Evolutionary conservation across 1,284 basidiomycete genomes (phyloP), one percentile per base, ranked within the genome.

Genomic region (Tranzscheliella williamsii): DNA sequence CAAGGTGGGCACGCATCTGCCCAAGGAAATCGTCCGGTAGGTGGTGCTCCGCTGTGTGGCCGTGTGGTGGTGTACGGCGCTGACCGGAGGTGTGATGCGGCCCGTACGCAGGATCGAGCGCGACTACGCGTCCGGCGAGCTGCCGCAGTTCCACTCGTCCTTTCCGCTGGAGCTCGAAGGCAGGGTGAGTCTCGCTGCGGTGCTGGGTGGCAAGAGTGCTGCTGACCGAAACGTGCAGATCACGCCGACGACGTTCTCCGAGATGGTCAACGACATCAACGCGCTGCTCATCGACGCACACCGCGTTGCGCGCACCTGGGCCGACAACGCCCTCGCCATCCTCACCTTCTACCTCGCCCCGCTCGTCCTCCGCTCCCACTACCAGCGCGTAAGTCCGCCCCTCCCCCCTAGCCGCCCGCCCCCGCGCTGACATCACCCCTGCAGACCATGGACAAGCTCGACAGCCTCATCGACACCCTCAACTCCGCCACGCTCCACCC

Each of bases 141-240:
- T 91, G 18, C 81, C 84, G 11, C 90, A 91, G 74, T 79, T 91
- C 75, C 82, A 87, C 24, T 83, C 88, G 0, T 83, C 86, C 58
- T 91, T 87, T 76, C 89, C 88, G 2, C 78, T 91, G 18, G 89
- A 91, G 70, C 80, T 91, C 6, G 89, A 90, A 68, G 87, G 88
- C 45, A 83, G 89, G 73, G 87, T 90, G 73, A 69, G 62, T 52
- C 7, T 12, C 24, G 13, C n/a, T n/a, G n/a, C n/a, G n/a, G n/a
- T n/a, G n/a, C n/a, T n/a, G n/a, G n/a, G n/a, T n/a, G n/a, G n/a
- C n/a, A n/a, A n/a, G n/a, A n/a, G n/a, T n/a, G n/a, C n/a, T n/a
- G n/a, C n/a, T n/a, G n/a, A n/a, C n/a, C n/a, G n/a, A n/a, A n/a
- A n/a, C n/a, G 9, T 29, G 26, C 23, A 63, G 55, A 56, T 70